Base-by-base conservation (phyloP, 78 protist species). In the Anaeramoeba flamelloides region DNA sequence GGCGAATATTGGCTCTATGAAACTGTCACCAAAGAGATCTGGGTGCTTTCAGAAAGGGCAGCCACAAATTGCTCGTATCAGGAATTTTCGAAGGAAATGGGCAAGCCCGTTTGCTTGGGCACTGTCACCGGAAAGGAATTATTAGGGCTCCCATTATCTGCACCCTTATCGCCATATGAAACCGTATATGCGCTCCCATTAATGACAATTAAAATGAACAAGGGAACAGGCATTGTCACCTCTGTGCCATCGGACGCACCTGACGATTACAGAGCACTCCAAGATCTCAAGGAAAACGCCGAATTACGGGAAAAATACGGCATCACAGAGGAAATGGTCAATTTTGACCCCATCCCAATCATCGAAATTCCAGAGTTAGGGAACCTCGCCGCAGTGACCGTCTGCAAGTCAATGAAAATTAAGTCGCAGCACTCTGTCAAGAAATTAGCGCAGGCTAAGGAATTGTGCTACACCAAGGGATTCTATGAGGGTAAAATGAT, bases 201-300 rank as follows among this genome's bases (percentile, higher is more conserved):
- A 94, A 38, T 90, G 82, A 87, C 92, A 31, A 92, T 95, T 88
- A 81, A 69, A 30, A 79, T 79, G 85, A 39, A 1, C 77, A 91
- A 89, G 79, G 92, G 98, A 94, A 80, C 82, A 22, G 31, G 82
- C 75, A 39, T 77, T 38, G 81, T 79, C 1, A 77, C 86, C 2
- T 12, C 40, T 36, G 98, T 94, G 40, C 99, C 99, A 33, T 81
- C 92, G 0, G 99, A 98, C 75, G 85, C 99, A 22, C 99, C 99
- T 39, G 99, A 93, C 79, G 99, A 96, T 81, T 96, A 88, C 83
- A 90, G 90, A n/a, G 89, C 94, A 36, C 82, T 91, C 65, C 80
- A 53, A 31, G 97, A 96, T 82, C 86, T 96, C 69, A 90, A 91
- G 17, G 80, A 81, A 83, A 32, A 22, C 32, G 36, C 37, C 1